Conservation (phyloP, 1,139 yeast species). For the Diutina neorugosa region DNA sequence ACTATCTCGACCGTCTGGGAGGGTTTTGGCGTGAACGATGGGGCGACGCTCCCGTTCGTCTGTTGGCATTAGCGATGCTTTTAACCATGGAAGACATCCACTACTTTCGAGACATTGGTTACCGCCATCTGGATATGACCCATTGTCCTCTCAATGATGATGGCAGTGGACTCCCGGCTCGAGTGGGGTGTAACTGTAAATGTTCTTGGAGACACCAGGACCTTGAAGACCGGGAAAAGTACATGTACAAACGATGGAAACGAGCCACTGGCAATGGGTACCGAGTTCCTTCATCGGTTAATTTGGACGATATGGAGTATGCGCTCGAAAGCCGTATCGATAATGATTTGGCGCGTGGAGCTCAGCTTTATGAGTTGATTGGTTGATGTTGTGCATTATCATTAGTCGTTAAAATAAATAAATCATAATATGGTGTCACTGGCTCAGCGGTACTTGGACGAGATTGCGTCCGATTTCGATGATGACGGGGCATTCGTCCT, state of each 20-base stretch:
- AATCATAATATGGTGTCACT: not conserved
- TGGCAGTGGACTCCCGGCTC: conserved; percentile 5
- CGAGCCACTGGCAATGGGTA: not conserved
- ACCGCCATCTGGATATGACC: conserved; percentile 61
- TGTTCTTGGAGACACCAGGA: conserved; percentile 38
- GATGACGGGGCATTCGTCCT: not conserved
- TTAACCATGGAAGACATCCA: conserved; percentile 59
- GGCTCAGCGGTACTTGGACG: not conserved
- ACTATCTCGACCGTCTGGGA: conserved; percentile 53
- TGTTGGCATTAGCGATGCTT: conserved; percentile 69
- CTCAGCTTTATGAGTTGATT: conserved; percentile 14
- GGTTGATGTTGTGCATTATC: not conserved
- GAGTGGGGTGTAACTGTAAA: conserved; percentile 72
- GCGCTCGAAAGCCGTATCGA: conserved; percentile 18
- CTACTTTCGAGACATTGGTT: conserved; percentile 85
- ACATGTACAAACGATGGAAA: not conserved
- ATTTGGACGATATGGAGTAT: conserved; percentile 24
- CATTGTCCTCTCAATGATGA: conserved; percentile 70
- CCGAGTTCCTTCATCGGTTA: conserved; percentile 10
- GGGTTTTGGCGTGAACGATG: conserved; percentile 85
- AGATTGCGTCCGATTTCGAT: not conserved
- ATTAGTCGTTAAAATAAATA: not conserved
- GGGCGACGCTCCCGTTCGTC: conserved; percentile 95
- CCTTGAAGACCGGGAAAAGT: not conserved
- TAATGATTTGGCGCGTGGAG: conserved; percentile 15